Evolutionary conservation across 495 filamentous ascomycete genomes (phyloP), one percentile per base, ranked within the genome.

Genomic region (Cercophora samala): DNA sequence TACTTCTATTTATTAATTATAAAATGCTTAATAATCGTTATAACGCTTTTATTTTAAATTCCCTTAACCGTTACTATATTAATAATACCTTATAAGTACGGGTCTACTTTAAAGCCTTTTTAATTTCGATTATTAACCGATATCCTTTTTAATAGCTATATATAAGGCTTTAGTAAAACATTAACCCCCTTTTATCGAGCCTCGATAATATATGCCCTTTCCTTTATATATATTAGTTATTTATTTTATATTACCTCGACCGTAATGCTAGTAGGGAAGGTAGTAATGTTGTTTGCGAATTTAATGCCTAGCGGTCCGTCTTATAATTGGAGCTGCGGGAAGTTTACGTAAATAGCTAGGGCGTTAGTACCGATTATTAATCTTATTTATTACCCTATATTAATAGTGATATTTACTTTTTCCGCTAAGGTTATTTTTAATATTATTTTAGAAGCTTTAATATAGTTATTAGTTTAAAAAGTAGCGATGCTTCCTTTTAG

Each of bases 321-420:
- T 73, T 99, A 95, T 37, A 97, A 82, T 73, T 92, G 93, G 0
- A 98, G 81, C 11, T 89, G 87, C 0, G 95, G 95, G 72, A 98
- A 97, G 21, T 86, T 86, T 21, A 92, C 88, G 60, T 82, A 68
- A 8, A 84, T 77, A 1, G 90, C 91, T 26, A 89, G 85, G 1
- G 85, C 91, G 8, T 93, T 97, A 76, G 96, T 97, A 19, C 94
- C 95, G 6, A 98, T 92, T 64, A 93, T 95, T 58, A 93, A 82
- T 0, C 90, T 92, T 89, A 94, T 94, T 74, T 84, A 80, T 93
- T 93, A 97, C 9, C 95, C 94, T 0, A 87, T 93, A 0, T 95
- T 95, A 0, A 93, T 97, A 0, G 95, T 97, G 69, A 97, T 82
- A 75, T 97, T 97, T 64, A 99, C 91, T 75, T 97, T 99, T 74